Evolutionary conservation across 805 yeast species (phyloP).

Genomic region (Metschnikowia anglica): DNA sequence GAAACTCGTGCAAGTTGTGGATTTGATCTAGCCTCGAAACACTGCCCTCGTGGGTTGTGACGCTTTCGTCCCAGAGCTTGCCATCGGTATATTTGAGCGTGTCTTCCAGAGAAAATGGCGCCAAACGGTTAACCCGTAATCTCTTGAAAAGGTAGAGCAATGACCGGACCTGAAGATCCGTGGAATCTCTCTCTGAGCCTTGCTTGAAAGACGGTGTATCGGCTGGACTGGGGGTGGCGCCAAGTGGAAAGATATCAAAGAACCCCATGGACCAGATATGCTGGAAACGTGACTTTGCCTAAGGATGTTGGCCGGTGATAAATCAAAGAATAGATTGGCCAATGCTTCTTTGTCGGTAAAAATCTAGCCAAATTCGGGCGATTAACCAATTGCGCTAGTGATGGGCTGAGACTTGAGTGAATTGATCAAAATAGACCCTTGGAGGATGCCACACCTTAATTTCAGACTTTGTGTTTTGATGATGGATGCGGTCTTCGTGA

Average conservation of each 20-base stretch:
- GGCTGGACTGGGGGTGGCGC: background rate
- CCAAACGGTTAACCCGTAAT: constrained; percentile 41
- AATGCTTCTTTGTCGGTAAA: too few species aligned
- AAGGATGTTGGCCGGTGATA: background rate
- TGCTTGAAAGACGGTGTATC: constrained; percentile 3
- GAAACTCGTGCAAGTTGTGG: constrained; percentile 51
- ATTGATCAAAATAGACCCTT: too few species aligned
- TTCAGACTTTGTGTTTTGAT: constrained; percentile 3
- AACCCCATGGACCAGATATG: constrained; percentile 9
- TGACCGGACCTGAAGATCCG: constrained; percentile 61
- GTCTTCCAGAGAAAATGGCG: constrained; percentile 39
- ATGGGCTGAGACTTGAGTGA: too few species aligned
- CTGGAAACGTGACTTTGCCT: background rate
- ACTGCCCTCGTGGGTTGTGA: background rate
- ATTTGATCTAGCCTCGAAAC: constrained; percentile 49
- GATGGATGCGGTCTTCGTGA: background rate
- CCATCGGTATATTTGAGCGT: constrained; percentile 21
- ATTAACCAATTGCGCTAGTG: too few species aligned
- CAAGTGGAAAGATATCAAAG: constrained; percentile 12
- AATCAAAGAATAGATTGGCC: too few species aligned
- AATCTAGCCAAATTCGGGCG: too few species aligned
- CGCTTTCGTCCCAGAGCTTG: constrained; percentile 18
- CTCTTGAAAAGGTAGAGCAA: constrained; percentile 58
- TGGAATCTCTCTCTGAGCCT: constrained; percentile 26
- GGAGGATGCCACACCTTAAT: too few species aligned